A percentile compares a stretch with the other conserved stretches of the same genome.
Evolutionary conservation across 164 flowering plant genomes (phyloP).

Genomic region (Annona cherimola): DNA sequence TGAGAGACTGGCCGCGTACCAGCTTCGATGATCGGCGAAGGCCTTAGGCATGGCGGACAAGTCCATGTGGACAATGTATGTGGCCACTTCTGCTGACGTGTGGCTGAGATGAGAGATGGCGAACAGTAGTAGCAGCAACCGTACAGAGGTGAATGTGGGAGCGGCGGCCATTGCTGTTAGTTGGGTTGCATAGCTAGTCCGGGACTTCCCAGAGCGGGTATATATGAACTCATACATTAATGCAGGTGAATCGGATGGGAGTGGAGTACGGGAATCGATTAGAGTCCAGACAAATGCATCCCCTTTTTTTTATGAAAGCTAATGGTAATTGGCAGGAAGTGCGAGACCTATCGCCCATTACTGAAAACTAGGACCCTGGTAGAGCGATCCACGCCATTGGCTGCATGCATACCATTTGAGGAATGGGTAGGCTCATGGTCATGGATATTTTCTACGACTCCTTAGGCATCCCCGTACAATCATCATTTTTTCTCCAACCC

Average conservation of each 20-base stretch:
- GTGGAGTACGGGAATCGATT: background rate
- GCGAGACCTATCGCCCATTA: too few species aligned
- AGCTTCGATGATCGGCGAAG: constrained; percentile 42
- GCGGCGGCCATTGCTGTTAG: constrained; percentile 28
- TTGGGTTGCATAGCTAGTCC: background rate
- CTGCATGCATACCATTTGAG: background rate
- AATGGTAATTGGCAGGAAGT: too few species aligned
- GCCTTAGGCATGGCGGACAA: constrained; percentile 51
- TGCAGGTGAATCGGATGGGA: background rate
- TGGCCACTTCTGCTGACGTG: constrained; percentile 19
- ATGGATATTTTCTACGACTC: background rate
- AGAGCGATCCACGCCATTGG: too few species aligned
- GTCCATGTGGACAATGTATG: constrained; percentile 67
- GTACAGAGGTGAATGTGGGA: constrained; percentile 5
- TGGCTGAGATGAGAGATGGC: constrained; percentile 9
- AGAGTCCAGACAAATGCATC: background rate
- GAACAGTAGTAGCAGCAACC: constrained; percentile 16
- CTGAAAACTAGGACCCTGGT: too few species aligned
- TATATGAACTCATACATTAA: too few species aligned
- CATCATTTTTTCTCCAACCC: background rate
- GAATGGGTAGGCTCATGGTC: too few species aligned
- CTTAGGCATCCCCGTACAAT: background rate
- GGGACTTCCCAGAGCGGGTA: background rate
- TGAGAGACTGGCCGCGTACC: constrained; percentile 44
- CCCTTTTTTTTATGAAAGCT: background rate